Conservation (phyloP, 805 yeast species). For the Candida fluviatilis region DNA sequence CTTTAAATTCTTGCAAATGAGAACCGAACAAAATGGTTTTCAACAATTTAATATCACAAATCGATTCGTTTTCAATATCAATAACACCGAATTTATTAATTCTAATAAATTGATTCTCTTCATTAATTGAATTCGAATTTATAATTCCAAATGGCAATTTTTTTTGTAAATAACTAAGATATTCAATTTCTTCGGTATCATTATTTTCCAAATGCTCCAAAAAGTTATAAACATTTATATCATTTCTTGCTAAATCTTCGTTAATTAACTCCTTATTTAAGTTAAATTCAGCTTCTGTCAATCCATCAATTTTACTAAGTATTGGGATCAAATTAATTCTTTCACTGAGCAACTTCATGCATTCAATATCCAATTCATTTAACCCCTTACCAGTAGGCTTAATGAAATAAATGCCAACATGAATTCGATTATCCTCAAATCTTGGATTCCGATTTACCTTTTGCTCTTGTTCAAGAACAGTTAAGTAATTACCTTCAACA, state of each 20-base stretch:
- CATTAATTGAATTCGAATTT: slow-evolving; percentile 6
- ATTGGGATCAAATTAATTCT: slow-evolving; percentile 82
- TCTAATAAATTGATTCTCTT: slow-evolving; percentile 8
- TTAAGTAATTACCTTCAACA: slow-evolving; percentile 73
- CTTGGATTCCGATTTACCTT: slow-evolving; percentile 18
- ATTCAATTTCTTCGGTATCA: slow-evolving; percentile 12
- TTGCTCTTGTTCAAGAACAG: slow-evolving; percentile 63
- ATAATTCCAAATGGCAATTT: slow-evolving; percentile 18
- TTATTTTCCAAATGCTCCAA: slow-evolving; percentile 12
- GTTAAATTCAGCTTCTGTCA: slow-evolving; percentile 52
- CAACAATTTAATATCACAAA: slow-evolving; percentile 17
- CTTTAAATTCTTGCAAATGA: slow-evolving; percentile 25
- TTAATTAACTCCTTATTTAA: slow-evolving; percentile 52
- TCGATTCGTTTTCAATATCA: slow-evolving; percentile 12
- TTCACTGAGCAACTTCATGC: slow-evolving; percentile 65
- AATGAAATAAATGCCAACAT: slow-evolving; percentile 77
- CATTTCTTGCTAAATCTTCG: slow-evolving; percentile 47
- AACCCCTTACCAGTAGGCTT: slow-evolving; percentile 64
- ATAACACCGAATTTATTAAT: slow-evolving; percentile 17
- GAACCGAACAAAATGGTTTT: slow-evolving; percentile 18
- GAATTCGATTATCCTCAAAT: slow-evolving; percentile 61
- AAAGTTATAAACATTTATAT: slow-evolving; percentile 39
- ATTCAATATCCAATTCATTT: slow-evolving; percentile 63
- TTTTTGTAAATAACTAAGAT: slow-evolving; percentile 11
- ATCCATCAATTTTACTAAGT: slow-evolving; percentile 74